Conservation (phyloP, 2,329 filamentous ascomycete species). For the Tolypocladium cylindrosporum region DNA sequence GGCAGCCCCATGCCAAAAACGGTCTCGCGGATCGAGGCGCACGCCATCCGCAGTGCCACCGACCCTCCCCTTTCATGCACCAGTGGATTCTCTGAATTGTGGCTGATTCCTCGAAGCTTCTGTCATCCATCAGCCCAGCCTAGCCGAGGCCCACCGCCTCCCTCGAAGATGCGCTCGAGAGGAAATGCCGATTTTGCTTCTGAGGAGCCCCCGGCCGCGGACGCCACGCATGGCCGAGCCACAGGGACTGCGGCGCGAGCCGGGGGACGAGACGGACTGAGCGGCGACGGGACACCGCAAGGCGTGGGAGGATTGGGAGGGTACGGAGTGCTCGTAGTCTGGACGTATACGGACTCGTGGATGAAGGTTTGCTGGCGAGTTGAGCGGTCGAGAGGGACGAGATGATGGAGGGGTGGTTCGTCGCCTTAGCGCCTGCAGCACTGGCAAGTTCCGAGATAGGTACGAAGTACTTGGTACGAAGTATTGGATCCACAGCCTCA, state of each 20-base stretch:
- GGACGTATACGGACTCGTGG: too few relatives aligned
- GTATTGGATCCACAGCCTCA: too few relatives aligned
- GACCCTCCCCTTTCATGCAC: background rate
- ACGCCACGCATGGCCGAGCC: background rate
- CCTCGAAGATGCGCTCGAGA: background rate
- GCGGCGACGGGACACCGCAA: background rate
- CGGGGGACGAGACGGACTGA: background rate
- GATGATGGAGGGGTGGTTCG: background rate
- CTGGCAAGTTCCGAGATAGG: background rate
- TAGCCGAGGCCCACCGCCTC: background rate
- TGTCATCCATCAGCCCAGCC: background rate
- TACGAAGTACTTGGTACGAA: too few relatives aligned
- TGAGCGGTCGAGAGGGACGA: background rate
- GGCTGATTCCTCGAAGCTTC: background rate
- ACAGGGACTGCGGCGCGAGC: background rate
- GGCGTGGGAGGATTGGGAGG: too few relatives aligned
- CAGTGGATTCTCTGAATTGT: background rate
- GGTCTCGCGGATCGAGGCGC: background rate
- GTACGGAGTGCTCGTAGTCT: too few relatives aligned
- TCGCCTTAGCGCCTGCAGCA: background rate
- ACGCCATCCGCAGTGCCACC: background rate
- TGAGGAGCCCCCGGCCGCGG: background rate
- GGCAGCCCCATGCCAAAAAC: background rate
- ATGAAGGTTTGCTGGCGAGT: too few relatives aligned
- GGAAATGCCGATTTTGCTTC: background rate